A percentile compares a stretch with the other conserved stretches of the same genome.
Evolutionary conservation across 805 yeast species (phyloP).

Genomic region (Wickerhamiella sorbophila): DNA sequence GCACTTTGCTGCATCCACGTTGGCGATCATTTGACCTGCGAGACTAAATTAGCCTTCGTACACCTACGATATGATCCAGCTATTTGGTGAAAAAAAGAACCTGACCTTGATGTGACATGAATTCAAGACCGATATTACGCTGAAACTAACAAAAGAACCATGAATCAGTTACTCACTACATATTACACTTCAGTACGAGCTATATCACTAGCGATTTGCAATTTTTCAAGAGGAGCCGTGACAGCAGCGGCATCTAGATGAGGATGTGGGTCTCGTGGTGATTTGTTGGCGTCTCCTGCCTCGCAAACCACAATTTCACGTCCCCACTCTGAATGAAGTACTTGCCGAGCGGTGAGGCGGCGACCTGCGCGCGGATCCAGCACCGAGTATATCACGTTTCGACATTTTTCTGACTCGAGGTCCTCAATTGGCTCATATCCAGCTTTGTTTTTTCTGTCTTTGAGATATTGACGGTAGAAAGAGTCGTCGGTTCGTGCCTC

Average conservation of each 20-base stretch:
- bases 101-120: no score
- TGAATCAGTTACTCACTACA: no score
- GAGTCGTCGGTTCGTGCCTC: constrained; percentile 63
- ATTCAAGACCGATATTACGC: no score
- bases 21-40: no score
- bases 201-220: not conserved
- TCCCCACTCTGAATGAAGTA: constrained; percentile 88
- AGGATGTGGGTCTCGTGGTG: not conserved
- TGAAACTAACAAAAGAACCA: no score
- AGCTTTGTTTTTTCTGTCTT: constrained; percentile 60
- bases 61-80: no score
- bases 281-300: constrained; percentile 35
- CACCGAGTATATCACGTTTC: constrained; percentile 84
- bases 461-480: constrained; percentile 58
- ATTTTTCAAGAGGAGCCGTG: not conserved
- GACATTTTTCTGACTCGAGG: constrained; percentile 70
- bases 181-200: no score
- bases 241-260: not conserved
- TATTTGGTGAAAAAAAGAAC: no score
- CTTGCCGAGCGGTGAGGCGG: constrained; percentile 74
- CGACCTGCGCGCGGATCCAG: constrained; percentile 79
- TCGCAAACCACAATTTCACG: constrained; percentile 69
- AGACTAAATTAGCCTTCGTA: no score
- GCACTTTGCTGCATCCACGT: no score
- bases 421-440: constrained; percentile 87